Evolutionary conservation across 2,329 filamentous ascomycete species (phyloP), one percentile per base, ranked within the genome.

Genomic region (Botrytis tulipae): DNA sequence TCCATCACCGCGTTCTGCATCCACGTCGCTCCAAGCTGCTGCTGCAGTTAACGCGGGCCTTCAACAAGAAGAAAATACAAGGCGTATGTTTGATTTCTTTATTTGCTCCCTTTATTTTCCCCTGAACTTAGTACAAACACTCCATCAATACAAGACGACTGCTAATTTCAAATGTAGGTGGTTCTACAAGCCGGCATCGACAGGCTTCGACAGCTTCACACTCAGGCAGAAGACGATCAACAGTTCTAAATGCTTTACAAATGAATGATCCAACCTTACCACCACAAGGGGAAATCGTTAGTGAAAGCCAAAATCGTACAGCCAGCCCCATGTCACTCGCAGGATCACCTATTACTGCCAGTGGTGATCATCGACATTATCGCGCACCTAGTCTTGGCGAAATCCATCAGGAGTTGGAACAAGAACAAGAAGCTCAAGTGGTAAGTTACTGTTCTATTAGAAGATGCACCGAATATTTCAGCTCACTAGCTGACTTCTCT

Each of bases 31-130:
- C 16, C 92, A 92, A 80, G 92, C 92, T 70, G 90, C 93, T 20
- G 92, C 92, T 12, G 90, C 92, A 61, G 88, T 95, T 82, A 95
- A 95, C 81, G 91, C 92, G 42, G 89, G 93, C 70, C 88, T 94
- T 42, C 90, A 92, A 77, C 88, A 88, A 76, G 88, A 92, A 79
- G 85, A 88, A 57, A 68, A 57, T n/a, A 87, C 88, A 20, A 83
- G 86, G 80, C 84, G 89, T 90, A 84, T 65, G 85, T 46, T 42
- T 3, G 32, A 35, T 67, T 22, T 35, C 57, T 29, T 44, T 46
- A 2, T 44, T 25, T 4, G 4, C 25, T 37, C 37, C 37, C 37
- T 37, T 37, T 37, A 37, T 37, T 9, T 37, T 1, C 37, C 32
- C 35, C 16, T 8, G 18, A 4, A n/a, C 12, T 29, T 18, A 29